phyloP scores from a whole-genome alignment of 1,284 basidiomycete genomes.

The Moniliophthora roreri region DNA sequence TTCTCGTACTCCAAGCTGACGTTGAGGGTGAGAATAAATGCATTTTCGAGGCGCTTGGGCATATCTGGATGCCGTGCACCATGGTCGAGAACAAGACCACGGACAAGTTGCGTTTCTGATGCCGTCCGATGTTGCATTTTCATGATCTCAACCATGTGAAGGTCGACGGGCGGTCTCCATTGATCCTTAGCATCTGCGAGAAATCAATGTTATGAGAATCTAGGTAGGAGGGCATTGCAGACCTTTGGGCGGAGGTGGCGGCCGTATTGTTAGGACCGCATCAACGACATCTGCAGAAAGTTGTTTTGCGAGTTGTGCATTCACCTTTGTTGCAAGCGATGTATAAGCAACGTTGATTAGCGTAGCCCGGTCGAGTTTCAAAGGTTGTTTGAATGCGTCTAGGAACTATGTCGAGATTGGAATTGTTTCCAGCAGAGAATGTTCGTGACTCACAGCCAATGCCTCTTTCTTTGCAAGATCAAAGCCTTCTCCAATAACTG shows the following conservation, averaged over 20 bases:
- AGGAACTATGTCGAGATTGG: conserved; percentile 68
- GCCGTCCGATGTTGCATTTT: conserved; percentile 99
- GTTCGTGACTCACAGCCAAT: conserved; percentile 60
- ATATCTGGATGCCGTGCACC: conserved; percentile 98
- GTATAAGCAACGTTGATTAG: conserved; percentile 94
- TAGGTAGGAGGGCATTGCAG: conserved; percentile 22
- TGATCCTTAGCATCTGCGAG: conserved; percentile 57
- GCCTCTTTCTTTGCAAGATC: conserved; percentile 98
- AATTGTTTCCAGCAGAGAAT: conserved; percentile 11
- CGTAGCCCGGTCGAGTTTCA: conserved; percentile 83
- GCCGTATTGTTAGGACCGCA: conserved; percentile 89
- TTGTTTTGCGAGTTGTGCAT: conserved; percentile 80
- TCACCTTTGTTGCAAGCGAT: conserved; percentile 93
- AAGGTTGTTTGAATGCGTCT: conserved; percentile 82
- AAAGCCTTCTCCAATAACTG: conserved; percentile 93
- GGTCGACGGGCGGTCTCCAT: conserved; percentile 88
- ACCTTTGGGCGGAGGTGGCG: conserved; percentile 65
- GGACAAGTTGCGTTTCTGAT: conserved; percentile 96
- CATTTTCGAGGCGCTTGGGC: conserved; percentile 98
- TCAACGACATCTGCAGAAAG: conserved; percentile 94
- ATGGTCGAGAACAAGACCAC: conserved; percentile 94
- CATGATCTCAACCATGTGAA: conserved; percentile 99
- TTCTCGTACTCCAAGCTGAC: conserved; percentile 99
- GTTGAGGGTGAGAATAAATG: conserved; percentile 94
- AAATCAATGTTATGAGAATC: conserved; percentile 22